Percentiles rank a stretch among this genome's conserved stretches.
phyloP scores from a whole-genome alignment of 2,329 filamentous ascomycete species.

The Mycosphaerelloides madeirae region DNA sequence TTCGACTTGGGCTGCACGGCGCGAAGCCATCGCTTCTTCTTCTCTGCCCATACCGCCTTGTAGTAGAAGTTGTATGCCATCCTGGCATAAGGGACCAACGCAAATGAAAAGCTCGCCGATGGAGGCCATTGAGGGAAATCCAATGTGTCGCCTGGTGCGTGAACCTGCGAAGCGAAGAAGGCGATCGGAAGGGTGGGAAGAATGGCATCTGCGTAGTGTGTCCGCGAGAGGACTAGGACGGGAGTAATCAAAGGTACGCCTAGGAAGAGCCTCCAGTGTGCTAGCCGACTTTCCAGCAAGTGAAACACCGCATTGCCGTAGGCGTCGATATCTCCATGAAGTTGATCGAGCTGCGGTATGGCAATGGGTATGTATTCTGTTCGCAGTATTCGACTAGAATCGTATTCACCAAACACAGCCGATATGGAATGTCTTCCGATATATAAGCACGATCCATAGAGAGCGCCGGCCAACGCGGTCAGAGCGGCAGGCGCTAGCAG shows the following conservation, averaged over 20 bases:
- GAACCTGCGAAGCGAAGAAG: slow-evolving; percentile 54
- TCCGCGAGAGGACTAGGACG: slow-evolving; percentile 62
- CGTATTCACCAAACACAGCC: slow-evolving; percentile 60
- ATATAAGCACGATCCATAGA: slow-evolving; percentile 22
- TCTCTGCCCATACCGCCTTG: slow-evolving; percentile 52
- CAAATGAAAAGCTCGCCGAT: slow-evolving; percentile 60
- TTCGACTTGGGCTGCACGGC: slow-evolving; percentile 54
- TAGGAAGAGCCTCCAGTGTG: slow-evolving; percentile 51
- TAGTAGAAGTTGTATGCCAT: slow-evolving; percentile 61
- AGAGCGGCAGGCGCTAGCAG: slow-evolving; percentile 64
- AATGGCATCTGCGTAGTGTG: slow-evolving; percentile 58
- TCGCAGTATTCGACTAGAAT: slow-evolving; percentile 52
- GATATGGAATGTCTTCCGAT: slow-evolving; percentile 61
- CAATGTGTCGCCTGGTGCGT: slow-evolving; percentile 38
- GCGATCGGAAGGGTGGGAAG: slow-evolving; percentile 60
- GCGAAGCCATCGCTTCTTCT: slow-evolving; percentile 57
- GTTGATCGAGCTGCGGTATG: no score
- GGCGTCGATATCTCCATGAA: no score
- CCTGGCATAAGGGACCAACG: slow-evolving; percentile 61
- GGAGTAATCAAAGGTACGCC: slow-evolving; percentile 65
- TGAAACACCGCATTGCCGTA: slow-evolving; percentile 7
- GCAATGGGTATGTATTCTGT: slow-evolving; percentile 19
- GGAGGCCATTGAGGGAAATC: slow-evolving; percentile 62
- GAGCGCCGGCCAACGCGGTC: slow-evolving; percentile 42
- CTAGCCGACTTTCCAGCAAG: slow-evolving; percentile 24